These are phyloP conservation scores for Vitis rupestris DNA, from an alignment of 164 flowering plant genomes.

Conservation along the genomic window DNA sequence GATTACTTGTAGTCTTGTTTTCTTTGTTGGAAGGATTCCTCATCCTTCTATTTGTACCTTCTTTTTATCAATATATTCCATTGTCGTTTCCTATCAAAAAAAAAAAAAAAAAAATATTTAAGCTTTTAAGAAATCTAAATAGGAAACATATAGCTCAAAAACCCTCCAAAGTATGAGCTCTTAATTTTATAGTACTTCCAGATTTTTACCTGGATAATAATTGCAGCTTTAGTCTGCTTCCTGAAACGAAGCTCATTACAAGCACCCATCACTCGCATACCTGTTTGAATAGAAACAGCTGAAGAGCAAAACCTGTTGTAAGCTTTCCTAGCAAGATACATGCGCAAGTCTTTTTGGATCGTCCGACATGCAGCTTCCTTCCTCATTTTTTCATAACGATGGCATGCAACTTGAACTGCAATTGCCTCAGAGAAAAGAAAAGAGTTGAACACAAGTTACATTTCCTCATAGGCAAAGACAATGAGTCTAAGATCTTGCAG, in stretches of 20 bases:
- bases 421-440: constrained; percentile 1
- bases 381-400: constrained; percentile 35
- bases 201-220: constrained; percentile 43
- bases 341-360: constrained; percentile 44
- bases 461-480: neutral
- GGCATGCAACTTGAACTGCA: constrained; percentile 45
- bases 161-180: too few relatives aligned
- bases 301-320: constrained; percentile 30
- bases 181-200: neutral
- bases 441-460: neutral
- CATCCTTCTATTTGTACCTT: too few relatives aligned
- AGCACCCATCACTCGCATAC: constrained; percentile 53
- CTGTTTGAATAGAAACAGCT: constrained; percentile 40
- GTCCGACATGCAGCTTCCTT: constrained; percentile 41
- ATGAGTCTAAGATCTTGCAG: neutral
- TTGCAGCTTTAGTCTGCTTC: constrained; percentile 43
- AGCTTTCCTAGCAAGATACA: constrained; percentile 29
- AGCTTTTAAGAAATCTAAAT: neutral
- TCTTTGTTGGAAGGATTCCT: too few relatives aligned
- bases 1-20: too few relatives aligned
- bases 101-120: too few relatives aligned
- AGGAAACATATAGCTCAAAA: neutral
- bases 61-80: too few relatives aligned
- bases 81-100: too few relatives aligned
- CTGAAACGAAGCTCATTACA: constrained; percentile 36